Base-by-base conservation (phyloP, 176 grass and related monocot genomes). In the Saccharum officinarum region DNA sequence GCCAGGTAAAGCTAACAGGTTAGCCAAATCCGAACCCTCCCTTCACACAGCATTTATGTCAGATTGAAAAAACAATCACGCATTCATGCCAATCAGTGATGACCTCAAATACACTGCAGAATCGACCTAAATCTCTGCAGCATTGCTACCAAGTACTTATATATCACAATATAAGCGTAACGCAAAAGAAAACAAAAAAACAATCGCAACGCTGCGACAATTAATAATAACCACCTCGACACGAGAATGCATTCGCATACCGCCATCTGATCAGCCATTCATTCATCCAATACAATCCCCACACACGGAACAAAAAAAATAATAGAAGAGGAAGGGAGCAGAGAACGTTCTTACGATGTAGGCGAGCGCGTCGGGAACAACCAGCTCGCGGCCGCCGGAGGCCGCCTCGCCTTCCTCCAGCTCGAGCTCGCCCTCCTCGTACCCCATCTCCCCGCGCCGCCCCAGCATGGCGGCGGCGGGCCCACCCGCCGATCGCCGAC, bases 261-360 rank as follows among this genome's bases (percentile, higher is more conserved):
- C 66, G 72, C 28, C 65, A 55, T 10, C 83, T 28, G 28, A 52
- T 42, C 71, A 28, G 28, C 72, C 41, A 25, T 25, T 28, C 11
- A 72, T 71, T 28, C 28, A 28, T 28, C 69, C 60, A 75, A 88
- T 54, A 73, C 66, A 66, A 54, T 17, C 67, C 36, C 3, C 46
- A 49, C 47, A 23, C 6, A 20, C 14, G 1, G 0, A 6, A 5
- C 5, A 49, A 49, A 16, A 4, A 47, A 47, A 31, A 11, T 1
- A 67, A 11, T 1, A 67, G 5, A 26, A 4, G 18, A 15, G n/a
- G 28, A 4, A 66, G 5, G 49, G 20, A 22, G 25, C 47, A 26
- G 65, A 66, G 61, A 57, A 63, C 64, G 33, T 66, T 38, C 92
- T 94, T 94, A 94, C 92, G 72, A 94, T 91, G 80, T 82, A 79